Evolutionary conservation across 2,329 filamentous ascomycete species (phyloP), one percentile per base, ranked within the genome.

Genomic region (Fusarium begoniae): DNA sequence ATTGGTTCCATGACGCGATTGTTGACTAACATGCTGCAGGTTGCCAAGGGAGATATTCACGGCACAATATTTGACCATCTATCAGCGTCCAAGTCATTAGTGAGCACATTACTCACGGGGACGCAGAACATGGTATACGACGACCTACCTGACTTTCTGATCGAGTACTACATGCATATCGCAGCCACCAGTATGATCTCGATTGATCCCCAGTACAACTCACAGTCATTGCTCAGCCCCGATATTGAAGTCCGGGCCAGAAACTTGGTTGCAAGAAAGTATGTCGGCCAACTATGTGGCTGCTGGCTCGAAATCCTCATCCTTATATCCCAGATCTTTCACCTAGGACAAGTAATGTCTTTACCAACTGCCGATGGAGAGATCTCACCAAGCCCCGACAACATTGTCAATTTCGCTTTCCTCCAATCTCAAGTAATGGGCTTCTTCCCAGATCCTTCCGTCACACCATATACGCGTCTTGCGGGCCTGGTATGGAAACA

Each of bases 81-180:
- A 5, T 81, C 82, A 5, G 84, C 84, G 0, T 85, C 85, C 24
- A 84, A 84, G 57, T 82, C 83, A 6, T 74, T 87, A 17, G 70
- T 87, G 15, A 79, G 80, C 14, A 80, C 80, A 6, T 71, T 86
- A 5, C 77, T 86, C 8, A 77, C 76, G 2, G 74, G 81, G 8
- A 79, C 78, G 8, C 78, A 81, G 45, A 70, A 77, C 0, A 78
- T 82, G 8, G 71, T 82, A 8, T 80, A 80, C 5, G 79, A 81
- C 18, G 81, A 84, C 15, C 69, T 87, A 6, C 81, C 82, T 35
- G 82, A 85, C 35, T 86, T 86, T 56, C 81, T 87, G 6, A 81
- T 86, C 51, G 85, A 87, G 74, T 87, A 86, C 44, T 87, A 86
- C 67, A 82, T 85, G 66, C 85, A 87, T 75, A 86, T 84, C 51